Percentiles rank a stretch among this genome's conserved stretches.
phyloP scores from a whole-genome alignment of 768 basidiomycete genomes.

The Lactarius pseudohatsudake region DNA sequence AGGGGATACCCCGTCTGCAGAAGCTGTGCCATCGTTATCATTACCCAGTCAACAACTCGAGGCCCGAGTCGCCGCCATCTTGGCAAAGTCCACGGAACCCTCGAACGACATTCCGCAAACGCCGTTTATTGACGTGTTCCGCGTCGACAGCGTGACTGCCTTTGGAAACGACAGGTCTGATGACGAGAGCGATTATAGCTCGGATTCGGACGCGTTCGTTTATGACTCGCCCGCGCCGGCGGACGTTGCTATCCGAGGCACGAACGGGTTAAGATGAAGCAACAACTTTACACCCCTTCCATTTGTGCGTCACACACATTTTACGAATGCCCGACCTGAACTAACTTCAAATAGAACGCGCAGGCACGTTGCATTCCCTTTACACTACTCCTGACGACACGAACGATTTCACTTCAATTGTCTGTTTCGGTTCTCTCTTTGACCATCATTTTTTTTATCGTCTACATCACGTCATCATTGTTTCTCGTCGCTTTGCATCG shows the following conservation, averaged over 20 bases:
- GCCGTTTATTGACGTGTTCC: constrained; percentile 78
- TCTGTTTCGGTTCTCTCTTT: neutral
- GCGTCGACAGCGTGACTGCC: constrained; percentile 43
- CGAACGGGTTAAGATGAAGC: constrained; percentile 11
- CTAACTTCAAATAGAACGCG: neutral
- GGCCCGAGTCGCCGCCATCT: constrained; percentile 77
- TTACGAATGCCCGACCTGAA: neutral
- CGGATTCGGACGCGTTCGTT: constrained; percentile 39
- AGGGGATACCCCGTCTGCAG: constrained; percentile 35
- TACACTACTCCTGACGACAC: constrained; percentile 1
- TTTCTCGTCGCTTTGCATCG: constrained; percentile 5
- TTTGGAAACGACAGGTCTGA: constrained; percentile 31
- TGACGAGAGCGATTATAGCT: constrained; percentile 36
- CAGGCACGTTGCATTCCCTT: neutral
- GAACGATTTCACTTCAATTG: constrained; percentile 7
- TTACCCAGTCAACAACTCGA: constrained; percentile 63
- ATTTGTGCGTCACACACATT: constrained; percentile 3
- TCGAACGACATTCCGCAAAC: constrained; percentile 64
- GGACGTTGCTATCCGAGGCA: constrained; percentile 15
- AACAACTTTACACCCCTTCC: neutral
- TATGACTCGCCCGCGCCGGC: constrained; percentile 37
- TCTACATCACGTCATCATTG: neutral
- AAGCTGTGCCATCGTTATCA: constrained; percentile 32
- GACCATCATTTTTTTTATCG: neutral
- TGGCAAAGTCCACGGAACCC: constrained; percentile 71